Conservation (phyloP, 441 rosid species). For the Gossypium schwendimanii region DNA sequence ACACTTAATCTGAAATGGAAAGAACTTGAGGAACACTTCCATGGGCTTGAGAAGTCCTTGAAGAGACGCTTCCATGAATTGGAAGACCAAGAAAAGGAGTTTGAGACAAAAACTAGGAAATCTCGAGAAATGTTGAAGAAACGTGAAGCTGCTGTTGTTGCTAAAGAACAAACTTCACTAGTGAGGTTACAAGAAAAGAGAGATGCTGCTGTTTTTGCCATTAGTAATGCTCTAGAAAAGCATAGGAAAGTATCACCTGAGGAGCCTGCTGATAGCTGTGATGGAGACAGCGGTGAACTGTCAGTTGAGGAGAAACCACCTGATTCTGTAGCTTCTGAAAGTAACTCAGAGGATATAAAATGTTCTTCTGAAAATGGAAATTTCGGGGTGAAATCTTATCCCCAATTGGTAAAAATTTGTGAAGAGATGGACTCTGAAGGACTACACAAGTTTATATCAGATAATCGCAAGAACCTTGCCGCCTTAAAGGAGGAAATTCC, state of each 20-base stretch:
- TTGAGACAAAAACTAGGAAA: constrained; percentile 61
- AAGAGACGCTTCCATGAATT: constrained; percentile 93
- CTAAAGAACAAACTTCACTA: constrained; percentile 67
- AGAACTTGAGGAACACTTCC: constrained; percentile 92
- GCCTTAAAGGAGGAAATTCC: constrained; percentile 81
- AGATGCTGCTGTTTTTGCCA: constrained; percentile 69
- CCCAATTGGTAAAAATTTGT: constrained; percentile 64
- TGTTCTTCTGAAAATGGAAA: constrained; percentile 40
- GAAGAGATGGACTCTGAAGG: constrained; percentile 78
- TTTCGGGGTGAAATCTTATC: constrained; percentile 61
- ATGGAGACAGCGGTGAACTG: constrained; percentile 30
- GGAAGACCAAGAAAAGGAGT: constrained; percentile 85
- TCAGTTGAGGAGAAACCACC: constrained; percentile 36
- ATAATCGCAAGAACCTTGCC: constrained; percentile 93
- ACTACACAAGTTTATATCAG: constrained; percentile 88
- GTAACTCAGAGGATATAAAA: constrained; percentile 42
- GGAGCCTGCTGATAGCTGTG: constrained; percentile 37
- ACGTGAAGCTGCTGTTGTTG: constrained; percentile 67
- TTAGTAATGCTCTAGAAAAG: constrained; percentile 56
- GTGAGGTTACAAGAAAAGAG: constrained; percentile 79
- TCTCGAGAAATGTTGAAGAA: constrained; percentile 64
- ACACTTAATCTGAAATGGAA: constrained; percentile 91
- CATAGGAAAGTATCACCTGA: constrained; percentile 35
- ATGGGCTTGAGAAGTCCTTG: constrained; percentile 93
- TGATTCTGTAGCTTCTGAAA: constrained; percentile 34